phyloP scores from a whole-genome alignment of 1,284 basidiomycete genomes.

The Fomitopsis schrenkii region DNA sequence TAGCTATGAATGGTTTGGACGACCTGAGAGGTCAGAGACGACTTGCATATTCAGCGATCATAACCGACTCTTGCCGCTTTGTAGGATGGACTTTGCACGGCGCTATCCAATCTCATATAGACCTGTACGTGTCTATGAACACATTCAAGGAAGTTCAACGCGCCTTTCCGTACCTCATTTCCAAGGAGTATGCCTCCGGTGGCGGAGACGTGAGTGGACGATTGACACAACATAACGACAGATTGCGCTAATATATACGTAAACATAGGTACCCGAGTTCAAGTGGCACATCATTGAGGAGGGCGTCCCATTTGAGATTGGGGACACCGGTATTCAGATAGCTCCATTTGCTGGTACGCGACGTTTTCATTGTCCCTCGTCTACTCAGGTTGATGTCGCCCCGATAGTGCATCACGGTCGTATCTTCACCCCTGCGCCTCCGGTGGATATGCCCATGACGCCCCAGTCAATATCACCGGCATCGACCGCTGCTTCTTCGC shows the following conservation, averaged over 20 bases:
- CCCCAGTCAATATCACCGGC: conserved; percentile 26
- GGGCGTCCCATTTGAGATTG: conserved; percentile 58
- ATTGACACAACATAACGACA: background rate
- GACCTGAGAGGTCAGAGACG: conserved; percentile 62
- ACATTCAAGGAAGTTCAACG: conserved; percentile 64
- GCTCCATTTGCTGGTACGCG: conserved; percentile 62
- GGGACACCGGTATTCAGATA: conserved; percentile 55
- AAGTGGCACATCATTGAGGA: conserved; percentile 76
- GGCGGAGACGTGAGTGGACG: conserved; percentile 63
- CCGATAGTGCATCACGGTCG: conserved; percentile 62
- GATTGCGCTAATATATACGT: background rate
- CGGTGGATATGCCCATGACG: conserved; percentile 38
- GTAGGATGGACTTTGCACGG: conserved; percentile 70
- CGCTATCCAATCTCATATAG: conserved; percentile 68
- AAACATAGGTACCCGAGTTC: conserved; percentile 65
- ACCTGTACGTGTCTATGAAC: conserved; percentile 63
- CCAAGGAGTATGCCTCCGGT: conserved; percentile 72
- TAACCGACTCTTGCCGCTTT: conserved; percentile 7
- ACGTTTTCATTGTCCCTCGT: background rate
- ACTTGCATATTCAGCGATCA: background rate
- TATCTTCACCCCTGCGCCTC: conserved; percentile 41
- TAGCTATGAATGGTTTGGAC: conserved; percentile 82
- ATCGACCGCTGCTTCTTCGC: conserved; percentile 42
- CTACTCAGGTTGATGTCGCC: background rate
- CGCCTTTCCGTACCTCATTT: conserved; percentile 75